phyloP scores from a whole-genome alignment of 495 filamentous ascomycete genomes.

The Annulohypoxylon stygium region DNA sequence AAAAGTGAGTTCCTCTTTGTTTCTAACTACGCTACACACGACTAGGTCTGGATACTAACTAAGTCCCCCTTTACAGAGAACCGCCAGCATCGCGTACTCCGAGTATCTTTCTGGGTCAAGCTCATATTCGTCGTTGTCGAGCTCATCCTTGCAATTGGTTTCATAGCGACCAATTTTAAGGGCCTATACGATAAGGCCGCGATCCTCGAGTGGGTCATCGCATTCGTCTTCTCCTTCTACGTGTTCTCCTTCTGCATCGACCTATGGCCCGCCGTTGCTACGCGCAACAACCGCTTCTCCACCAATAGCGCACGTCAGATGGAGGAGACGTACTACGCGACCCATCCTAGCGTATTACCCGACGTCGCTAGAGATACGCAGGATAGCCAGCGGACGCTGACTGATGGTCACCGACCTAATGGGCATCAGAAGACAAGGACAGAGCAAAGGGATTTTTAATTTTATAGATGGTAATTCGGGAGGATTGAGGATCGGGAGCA shows the following conservation, averaged over 20 bases:
- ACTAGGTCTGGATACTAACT: not conserved
- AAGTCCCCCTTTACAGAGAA: slow-evolving; percentile 61
- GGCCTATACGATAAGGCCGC: slow-evolving; percentile 67
- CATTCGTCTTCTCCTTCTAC: slow-evolving; percentile 92
- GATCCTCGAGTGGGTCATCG: slow-evolving; percentile 80
- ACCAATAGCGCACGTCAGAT: slow-evolving; percentile 45
- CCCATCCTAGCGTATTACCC: slow-evolving; percentile 34
- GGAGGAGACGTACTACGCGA: slow-evolving; percentile 52
- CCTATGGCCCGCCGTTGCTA: slow-evolving; percentile 77
- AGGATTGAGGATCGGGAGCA: not conserved
- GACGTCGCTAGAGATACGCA: slow-evolving; percentile 32
- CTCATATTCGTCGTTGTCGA: slow-evolving; percentile 83
- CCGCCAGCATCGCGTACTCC: slow-evolving; percentile 77
- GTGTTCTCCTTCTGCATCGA: slow-evolving; percentile 91
- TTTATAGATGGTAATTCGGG: not conserved
- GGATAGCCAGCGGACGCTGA: slow-evolving; percentile 47
- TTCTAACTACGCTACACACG: not conserved
- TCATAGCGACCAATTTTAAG: slow-evolving; percentile 61
- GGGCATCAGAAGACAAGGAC: slow-evolving; percentile 25
- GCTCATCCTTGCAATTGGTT: slow-evolving; percentile 77
- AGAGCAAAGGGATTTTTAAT: slow-evolving; percentile 34
- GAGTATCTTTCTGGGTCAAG: slow-evolving; percentile 85
- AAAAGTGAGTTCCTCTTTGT: slow-evolving; percentile 60
- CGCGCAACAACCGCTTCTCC: slow-evolving; percentile 38
- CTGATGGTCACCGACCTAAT: slow-evolving; percentile 11